Percentiles rank a stretch among this genome's conserved stretches.
These are phyloP conservation scores for Suhomyces guaymorum DNA, from an alignment of 1,139 yeast genomes.

Conservation along the genomic window DNA sequence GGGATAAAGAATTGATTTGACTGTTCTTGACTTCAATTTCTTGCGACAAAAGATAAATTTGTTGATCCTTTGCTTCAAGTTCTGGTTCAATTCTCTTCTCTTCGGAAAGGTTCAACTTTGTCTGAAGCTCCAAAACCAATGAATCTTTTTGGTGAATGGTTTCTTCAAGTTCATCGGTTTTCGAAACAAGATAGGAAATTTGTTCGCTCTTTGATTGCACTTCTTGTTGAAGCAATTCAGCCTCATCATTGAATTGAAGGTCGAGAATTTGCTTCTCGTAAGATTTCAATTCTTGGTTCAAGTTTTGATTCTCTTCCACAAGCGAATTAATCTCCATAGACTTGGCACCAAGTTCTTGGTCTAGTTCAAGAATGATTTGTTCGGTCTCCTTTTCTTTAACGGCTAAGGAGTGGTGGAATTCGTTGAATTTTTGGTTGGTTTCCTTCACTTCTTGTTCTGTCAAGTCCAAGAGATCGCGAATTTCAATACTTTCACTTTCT, in stretches of 20 bases:
- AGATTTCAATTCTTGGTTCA: conserved; percentile 5
- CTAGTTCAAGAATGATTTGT: conserved; percentile 2
- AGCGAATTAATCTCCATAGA: conserved; percentile 3
- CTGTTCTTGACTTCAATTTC: conserved; percentile 1
- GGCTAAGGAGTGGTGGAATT: not conserved
- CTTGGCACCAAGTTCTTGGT: conserved; percentile 2
- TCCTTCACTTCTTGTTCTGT: not conserved
- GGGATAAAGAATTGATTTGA: not conserved
- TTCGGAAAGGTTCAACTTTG: too few species aligned
- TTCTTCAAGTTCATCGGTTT: conserved; percentile 1
- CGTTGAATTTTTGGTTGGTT: not conserved
- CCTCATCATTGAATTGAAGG: conserved; percentile 4
- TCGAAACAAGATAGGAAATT: not conserved
- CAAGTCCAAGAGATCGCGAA: too few species aligned
- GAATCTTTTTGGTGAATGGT: conserved; percentile 1
- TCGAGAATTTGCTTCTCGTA: conserved; percentile 5
- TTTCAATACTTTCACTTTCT: too few species aligned
- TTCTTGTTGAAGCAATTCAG: conserved; percentile 3
- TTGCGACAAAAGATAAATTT: too few species aligned
- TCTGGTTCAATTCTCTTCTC: not conserved
- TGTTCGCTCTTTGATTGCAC: conserved; percentile 1
- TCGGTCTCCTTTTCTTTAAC: not conserved
- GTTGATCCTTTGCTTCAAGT: conserved; percentile 1
- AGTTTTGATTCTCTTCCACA: conserved; percentile 8
- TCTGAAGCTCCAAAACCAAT: too few species aligned